Percentiles rank a stretch among this genome's conserved stretches.
Conservation (phyloP, 192 early-diverging fungal species). For the Lobulomyces angularis region DNA sequence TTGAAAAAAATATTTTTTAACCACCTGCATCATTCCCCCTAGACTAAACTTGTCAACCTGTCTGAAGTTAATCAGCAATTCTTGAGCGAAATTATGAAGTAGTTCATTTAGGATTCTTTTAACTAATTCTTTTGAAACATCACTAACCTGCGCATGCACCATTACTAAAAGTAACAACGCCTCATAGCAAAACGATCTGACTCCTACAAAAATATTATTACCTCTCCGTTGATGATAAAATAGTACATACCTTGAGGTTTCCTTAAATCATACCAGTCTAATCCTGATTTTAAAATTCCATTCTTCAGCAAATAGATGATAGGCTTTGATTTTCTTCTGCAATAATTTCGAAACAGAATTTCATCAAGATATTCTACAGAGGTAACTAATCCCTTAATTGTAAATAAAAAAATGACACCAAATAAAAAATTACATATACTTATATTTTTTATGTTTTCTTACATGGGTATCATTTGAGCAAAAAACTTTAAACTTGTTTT, state of each 20-base stretch:
- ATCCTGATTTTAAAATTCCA: constrained; percentile 75
- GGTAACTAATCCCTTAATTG: no score
- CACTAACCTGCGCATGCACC: constrained; percentile 80
- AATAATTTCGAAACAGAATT: constrained; percentile 77
- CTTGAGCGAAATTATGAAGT: constrained; percentile 58
- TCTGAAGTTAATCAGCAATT: constrained; percentile 67
- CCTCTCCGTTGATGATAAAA: neutral
- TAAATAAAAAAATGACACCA: constrained; percentile 45
- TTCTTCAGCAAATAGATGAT: constrained; percentile 59
- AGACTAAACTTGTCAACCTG: constrained; percentile 74
- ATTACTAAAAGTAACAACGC: constrained; percentile 75
- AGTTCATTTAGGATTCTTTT: constrained; percentile 63
- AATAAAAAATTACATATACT: constrained; percentile 1
- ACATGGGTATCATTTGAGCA: constrained; percentile 48
- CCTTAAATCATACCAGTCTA: constrained; percentile 72
- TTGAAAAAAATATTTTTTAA: neutral
- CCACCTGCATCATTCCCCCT: constrained; percentile 79
- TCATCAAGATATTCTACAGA: constrained; percentile 64
- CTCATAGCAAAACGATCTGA: constrained; percentile 78
- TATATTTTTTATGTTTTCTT: neutral
- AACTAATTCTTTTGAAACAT: constrained; percentile 67
- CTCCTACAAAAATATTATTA: constrained; percentile 58
- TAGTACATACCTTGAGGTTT: constrained; percentile 51
- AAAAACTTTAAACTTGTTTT: constrained; percentile 49
- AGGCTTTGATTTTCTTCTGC: constrained; percentile 56